phyloP scores from a whole-genome alignment of 2,329 filamentous ascomycete genomes.

The Cercospora nicotianae region DNA sequence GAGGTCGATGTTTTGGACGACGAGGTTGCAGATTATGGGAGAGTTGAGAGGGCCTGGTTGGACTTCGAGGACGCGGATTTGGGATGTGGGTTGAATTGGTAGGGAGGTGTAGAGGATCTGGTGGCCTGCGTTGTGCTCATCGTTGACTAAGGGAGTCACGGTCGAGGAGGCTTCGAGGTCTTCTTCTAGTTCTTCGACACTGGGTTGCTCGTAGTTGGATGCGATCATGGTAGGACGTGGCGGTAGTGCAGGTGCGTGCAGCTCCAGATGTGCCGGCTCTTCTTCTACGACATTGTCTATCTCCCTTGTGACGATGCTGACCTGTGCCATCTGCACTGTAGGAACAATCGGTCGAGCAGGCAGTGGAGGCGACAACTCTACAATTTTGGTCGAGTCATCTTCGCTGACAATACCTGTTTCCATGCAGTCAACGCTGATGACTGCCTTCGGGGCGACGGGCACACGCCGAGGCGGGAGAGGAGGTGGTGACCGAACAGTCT shows the following conservation, averaged over 20 bases:
- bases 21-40: not conserved
- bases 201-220: not conserved
- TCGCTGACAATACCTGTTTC: not conserved
- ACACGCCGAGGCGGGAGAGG: not conserved
- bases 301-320: not conserved
- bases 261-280: not conserved
- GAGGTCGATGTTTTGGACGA: conserved; percentile 6
- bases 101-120: not conserved
- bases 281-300: not conserved
- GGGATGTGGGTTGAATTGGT: not conserved
- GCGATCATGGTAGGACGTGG: not conserved
- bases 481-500: not conserved
- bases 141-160: not conserved
- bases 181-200: not conserved
- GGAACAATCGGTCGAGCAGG: not conserved
- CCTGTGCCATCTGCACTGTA: not conserved
- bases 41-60: not conserved
- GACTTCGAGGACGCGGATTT: not conserved
- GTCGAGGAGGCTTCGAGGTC: not conserved
- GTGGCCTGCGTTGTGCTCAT: not conserved
- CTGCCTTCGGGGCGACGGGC: not conserved
- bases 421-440: not conserved
- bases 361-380: not conserved
- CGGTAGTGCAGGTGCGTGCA: not conserved
- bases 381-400: not conserved